Conservation (phyloP, 495 filamentous ascomycete genomes). For the Annulohypoxylon nitens region DNA sequence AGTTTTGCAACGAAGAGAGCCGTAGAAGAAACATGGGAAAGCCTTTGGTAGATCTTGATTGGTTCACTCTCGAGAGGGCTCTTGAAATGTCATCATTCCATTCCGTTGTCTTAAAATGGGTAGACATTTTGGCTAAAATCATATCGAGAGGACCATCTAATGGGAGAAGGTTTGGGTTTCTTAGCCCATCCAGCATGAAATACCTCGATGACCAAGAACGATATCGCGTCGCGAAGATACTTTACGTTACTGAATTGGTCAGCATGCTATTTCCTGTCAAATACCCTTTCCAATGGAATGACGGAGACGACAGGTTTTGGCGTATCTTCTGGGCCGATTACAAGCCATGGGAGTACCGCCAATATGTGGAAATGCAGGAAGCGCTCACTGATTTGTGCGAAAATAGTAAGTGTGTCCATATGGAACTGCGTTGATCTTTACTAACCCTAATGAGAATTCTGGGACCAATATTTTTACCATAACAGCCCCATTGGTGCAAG, state of each 20-base stretch:
- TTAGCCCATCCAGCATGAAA: neutral
- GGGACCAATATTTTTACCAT: neutral
- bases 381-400: neutral
- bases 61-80: conserved; percentile 4
- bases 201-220: neutral
- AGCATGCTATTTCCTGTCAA: neutral
- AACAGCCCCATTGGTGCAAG: neutral
- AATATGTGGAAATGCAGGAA: neutral
- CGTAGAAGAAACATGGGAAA: neutral
- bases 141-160: neutral
- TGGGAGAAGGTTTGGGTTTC: neutral
- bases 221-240: neutral
- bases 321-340: neutral
- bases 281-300: no score
- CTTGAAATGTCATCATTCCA: neutral
- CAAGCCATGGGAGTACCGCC: conserved; percentile 8
- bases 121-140: neutral
- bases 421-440: neutral
- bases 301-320: neutral
- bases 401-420: neutral
- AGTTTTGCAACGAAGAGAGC: neutral
- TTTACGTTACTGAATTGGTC: neutral
- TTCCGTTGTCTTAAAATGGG: neutral
- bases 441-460: neutral
- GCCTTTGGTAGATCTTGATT: neutral